Evolutionary conservation across 2,329 filamentous ascomycete species (phyloP).

Genomic region (Cercospora nicotianae): DNA sequence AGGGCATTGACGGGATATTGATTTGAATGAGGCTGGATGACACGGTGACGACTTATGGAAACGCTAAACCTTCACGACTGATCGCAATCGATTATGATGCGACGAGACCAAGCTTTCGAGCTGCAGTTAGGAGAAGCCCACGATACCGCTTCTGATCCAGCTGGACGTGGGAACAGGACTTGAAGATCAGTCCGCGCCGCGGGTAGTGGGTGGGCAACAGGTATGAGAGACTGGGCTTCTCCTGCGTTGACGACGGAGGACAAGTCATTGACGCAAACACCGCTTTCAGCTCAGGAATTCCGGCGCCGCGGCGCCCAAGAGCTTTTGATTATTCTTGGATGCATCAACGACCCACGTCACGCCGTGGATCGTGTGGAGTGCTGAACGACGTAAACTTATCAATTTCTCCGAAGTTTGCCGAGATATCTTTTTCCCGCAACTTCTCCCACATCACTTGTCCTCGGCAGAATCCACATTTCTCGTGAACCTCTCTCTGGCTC

Average conservation of each 20-base stretch:
- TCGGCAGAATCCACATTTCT: not conserved
- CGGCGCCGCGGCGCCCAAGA: not conserved
- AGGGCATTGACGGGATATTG: conserved; percentile 12
- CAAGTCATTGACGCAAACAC: not conserved
- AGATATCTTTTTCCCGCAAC: not conserved
- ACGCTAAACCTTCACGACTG: not conserved
- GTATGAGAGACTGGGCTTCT: not conserved
- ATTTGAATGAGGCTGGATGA: not conserved
- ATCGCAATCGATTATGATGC: not conserved
- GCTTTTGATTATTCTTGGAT: not conserved
- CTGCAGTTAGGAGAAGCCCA: not conserved
- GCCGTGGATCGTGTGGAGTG: not conserved
- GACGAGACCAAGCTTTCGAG: not conserved
- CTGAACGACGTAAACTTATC: conserved; percentile 1
- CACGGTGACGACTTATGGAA: not conserved
- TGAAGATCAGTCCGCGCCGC: not conserved
- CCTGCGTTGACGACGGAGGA: not conserved
- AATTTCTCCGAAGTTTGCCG: conserved; percentile 1
- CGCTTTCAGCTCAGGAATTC: not conserved
- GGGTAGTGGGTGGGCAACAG: not conserved
- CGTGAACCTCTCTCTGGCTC: not conserved
- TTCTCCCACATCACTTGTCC: not conserved
- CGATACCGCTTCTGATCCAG: not conserved
- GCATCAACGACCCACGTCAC: not conserved
- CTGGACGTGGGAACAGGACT: not conserved